Base-by-base conservation (phyloP, 345 rosid species). In the Acer yangbiense region DNA sequence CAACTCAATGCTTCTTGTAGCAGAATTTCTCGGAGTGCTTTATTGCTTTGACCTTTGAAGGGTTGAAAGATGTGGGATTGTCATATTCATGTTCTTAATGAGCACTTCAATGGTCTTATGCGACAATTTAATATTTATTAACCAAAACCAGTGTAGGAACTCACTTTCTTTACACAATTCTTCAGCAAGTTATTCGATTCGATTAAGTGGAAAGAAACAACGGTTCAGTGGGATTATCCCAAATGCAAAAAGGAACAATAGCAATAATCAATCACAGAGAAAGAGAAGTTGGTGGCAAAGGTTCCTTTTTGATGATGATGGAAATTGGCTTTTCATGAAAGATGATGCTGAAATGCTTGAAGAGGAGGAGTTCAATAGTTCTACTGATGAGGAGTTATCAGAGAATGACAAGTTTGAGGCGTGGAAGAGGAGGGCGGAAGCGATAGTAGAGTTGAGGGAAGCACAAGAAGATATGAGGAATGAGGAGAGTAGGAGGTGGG, bases 381-480 rank as follows among this genome's bases (percentile, higher is more conserved):
- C 79, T 1, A 74, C 78, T 23, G 86, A 83, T 16, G 90, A 82
- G 69, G 86, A 82, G 80, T 72, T 82, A 80, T 83, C 89, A 2
- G 96, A 85, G 61, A 85, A 78, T 72, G 93, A 87, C 73, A 93
- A 88, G 71, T 95, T 93, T 71, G 94, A 92, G 86, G 92, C 93
- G 1, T 93, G 99, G 97, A 93, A 87, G 93, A 92, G 90, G 85
- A 85, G 98, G 82, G 98, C 92, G 1, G 96, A 95, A 86, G 93
- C 97, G 2, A 95, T 95, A 60, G 88, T 93, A 20, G 98, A 95
- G 87, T 68, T 92, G 88, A 92, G 96, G 83, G 97, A 93, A 85
- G 89, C 93, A 27, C 92, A 90, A 81, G 92, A 90, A 76, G 93
- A 86, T 50, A 74, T 84, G 88, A 78, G 81, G 90, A 82, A 90